These are phyloP conservation scores for Akanthomyces lecanii DNA, from an alignment of 2,329 filamentous ascomycete genomes.

Conservation along the genomic window DNA sequence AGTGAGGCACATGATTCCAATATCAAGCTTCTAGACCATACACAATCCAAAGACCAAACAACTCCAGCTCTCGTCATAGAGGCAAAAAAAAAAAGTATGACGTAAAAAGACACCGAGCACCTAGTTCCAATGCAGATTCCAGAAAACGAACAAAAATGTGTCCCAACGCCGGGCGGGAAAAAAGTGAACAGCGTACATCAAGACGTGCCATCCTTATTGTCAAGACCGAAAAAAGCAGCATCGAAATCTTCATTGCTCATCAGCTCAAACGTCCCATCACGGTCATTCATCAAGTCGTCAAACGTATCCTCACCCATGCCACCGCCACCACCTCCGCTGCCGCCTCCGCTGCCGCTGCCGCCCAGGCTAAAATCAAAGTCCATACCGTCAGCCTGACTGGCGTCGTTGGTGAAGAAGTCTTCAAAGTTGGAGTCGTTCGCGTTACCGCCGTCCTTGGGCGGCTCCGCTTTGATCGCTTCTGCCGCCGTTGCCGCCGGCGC, in stretches of 20 bases:
- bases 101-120: conserved; percentile 3
- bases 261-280: conserved; percentile 37
- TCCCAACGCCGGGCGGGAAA: conserved; percentile 2
- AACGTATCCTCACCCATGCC: conserved; percentile 40
- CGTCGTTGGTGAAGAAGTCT: conserved; percentile 44
- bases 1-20: not conserved
- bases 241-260: conserved; percentile 46
- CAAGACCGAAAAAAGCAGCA: conserved; percentile 42
- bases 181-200: conserved; percentile 16
- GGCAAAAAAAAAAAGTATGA: not conserved
- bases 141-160: not conserved
- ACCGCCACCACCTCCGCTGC: conserved; percentile 21
- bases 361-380: conserved; percentile 36
- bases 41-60: not conserved
- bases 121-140: conserved; percentile 5
- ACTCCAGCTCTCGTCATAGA: not conserved
- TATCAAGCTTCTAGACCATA: not conserved
- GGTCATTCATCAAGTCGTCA: conserved; percentile 46
- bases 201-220: conserved; percentile 19
- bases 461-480: conserved; percentile 23
- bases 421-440: conserved; percentile 31
- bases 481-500: conserved; percentile 11
- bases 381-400: conserved; percentile 36
- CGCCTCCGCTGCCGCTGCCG: conserved; percentile 23
- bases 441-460: conserved; percentile 27